A percentile compares a stretch with the other conserved stretches of the same genome.
phyloP scores from a whole-genome alignment of 768 basidiomycete species.

The Pleurotus citrinopileatus region DNA sequence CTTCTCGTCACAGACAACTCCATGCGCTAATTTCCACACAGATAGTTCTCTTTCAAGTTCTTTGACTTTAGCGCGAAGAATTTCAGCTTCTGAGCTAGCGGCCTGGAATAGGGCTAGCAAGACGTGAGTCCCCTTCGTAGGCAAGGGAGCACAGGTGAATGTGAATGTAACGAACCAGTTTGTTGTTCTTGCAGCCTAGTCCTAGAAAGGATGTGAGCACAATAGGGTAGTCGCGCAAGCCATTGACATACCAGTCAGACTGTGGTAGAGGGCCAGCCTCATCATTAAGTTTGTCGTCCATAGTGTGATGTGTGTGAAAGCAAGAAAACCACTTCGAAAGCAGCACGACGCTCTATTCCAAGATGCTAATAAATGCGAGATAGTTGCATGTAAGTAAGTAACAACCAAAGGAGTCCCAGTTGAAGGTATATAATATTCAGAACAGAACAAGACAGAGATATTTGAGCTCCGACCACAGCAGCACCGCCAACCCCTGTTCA shows the following conservation, averaged over 20 bases:
- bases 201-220: conserved; percentile 17
- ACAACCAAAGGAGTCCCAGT: background rate
- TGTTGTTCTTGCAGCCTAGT: conserved; percentile 30
- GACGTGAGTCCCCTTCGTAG: background rate
- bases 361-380: background rate
- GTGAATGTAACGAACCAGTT: conserved; percentile 21
- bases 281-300: background rate
- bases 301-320: background rate
- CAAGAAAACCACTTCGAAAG: background rate
- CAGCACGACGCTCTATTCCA: background rate
- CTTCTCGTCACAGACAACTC: conserved; percentile 30
- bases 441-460: background rate
- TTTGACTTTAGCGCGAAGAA: conserved; percentile 25
- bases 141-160: background rate
- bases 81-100: conserved; percentile 28
- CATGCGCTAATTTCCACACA: conserved; percentile 37
- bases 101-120: conserved; percentile 26
- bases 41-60: conserved; percentile 37
- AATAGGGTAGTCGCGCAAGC: background rate
- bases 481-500: too few relatives aligned
- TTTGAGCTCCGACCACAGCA: background rate
- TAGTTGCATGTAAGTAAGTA: background rate
- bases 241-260: background rate
- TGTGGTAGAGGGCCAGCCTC: background rate
- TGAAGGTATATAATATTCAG: background rate